These are phyloP conservation scores for Nigrograna mackinnonii DNA, from an alignment of 2,329 filamentous ascomycete genomes.

Conservation along the genomic window DNA sequence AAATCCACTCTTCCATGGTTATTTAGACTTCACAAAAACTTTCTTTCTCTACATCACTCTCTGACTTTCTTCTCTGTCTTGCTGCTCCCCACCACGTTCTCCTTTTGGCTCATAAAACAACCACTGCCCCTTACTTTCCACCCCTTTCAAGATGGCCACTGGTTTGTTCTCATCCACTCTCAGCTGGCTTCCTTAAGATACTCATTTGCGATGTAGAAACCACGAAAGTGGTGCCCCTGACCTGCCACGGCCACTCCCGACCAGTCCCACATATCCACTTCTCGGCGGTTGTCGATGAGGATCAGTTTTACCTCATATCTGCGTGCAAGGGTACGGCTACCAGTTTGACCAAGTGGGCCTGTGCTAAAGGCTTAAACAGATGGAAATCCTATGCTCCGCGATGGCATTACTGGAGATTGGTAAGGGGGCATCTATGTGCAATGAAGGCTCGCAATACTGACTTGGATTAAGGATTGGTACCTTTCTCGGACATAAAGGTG, in stretches of 20 bases:
- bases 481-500: slow-evolving; percentile 42
- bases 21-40: neutral
- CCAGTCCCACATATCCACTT: slow-evolving; percentile 92
- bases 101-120: neutral
- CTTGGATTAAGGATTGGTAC: slow-evolving; percentile 11
- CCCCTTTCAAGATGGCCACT: neutral
- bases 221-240: slow-evolving; percentile 77
- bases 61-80: slow-evolving; percentile 1
- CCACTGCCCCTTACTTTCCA: neutral
- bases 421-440: neutral
- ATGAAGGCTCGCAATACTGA: slow-evolving; percentile 1
- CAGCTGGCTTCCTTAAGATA: neutral
- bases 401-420: slow-evolving; percentile 79
- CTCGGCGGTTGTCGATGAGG: slow-evolving; percentile 79
- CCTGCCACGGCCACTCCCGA: slow-evolving; percentile 91
- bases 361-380: slow-evolving; percentile 61
- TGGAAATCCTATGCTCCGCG: slow-evolving; percentile 97
- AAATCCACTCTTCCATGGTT: neutral
- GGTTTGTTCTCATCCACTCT: neutral
- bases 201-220: slow-evolving; percentile 28
- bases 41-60: neutral
- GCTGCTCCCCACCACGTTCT: slow-evolving; percentile 1
- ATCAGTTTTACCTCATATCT: slow-evolving; percentile 89
- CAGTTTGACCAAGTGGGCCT: neutral
- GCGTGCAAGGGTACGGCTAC: slow-evolving; percentile 75